Conservation (phyloP, 2,329 filamentous ascomycete genomes). For the Trichoderma oligosporum region DNA sequence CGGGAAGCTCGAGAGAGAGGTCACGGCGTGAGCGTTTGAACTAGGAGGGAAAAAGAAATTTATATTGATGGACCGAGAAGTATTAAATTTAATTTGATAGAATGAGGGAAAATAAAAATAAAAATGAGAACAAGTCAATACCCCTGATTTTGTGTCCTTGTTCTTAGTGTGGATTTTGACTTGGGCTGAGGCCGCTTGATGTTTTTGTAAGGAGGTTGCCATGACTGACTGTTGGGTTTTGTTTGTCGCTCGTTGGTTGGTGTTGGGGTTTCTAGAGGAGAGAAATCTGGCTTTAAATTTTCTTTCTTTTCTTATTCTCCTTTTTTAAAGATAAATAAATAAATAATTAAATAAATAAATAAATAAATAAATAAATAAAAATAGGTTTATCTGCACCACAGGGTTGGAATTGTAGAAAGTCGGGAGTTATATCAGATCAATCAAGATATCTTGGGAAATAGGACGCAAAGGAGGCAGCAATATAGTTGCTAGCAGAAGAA, state of each 20-base stretch:
- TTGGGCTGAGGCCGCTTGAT: slow-evolving; percentile 3
- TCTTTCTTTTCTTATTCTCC: background rate
- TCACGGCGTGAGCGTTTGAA: background rate
- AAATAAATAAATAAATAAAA: too few species aligned
- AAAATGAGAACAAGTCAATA: too few species aligned
- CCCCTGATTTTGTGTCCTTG: background rate
- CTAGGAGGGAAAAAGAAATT: background rate
- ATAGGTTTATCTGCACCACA: too few species aligned
- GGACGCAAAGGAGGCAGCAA: too few species aligned
- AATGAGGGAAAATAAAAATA: background rate
- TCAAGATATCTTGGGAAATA: too few species aligned
- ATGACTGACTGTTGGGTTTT: too few species aligned
- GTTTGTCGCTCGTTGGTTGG: background rate
- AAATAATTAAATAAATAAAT: too few species aligned
- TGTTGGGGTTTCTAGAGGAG: background rate
- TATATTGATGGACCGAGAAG: background rate
- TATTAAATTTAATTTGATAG: background rate
- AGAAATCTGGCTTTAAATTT: background rate
- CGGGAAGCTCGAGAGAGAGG: too few species aligned
- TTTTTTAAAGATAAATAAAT: too few species aligned
- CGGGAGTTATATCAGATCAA: too few species aligned
- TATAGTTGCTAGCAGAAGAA: too few species aligned
- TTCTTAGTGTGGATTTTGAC: background rate
- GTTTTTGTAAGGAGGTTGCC: background rate
- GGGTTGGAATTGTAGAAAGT: too few species aligned